Conservation (phyloP, 495 filamentous ascomycete genomes). For the Podospora pseudopauciseta region DNA sequence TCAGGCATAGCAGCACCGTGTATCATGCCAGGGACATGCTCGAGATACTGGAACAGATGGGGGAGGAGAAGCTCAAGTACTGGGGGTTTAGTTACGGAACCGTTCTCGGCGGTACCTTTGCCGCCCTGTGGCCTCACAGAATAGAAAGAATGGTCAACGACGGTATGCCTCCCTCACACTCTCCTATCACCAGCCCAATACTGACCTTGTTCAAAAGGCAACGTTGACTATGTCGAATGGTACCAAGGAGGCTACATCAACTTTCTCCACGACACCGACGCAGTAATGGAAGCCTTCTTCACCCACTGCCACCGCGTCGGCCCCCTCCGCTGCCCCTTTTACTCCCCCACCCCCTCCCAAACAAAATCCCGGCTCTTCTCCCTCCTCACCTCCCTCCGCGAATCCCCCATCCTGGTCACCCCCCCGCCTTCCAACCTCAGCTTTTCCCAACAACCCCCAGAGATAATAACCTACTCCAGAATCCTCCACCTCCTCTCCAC, state of each 20-base stretch:
- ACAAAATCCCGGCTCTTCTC: constrained; percentile 40
- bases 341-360: constrained; percentile 37
- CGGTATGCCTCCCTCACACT: constrained; percentile 29
- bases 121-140: constrained; percentile 47
- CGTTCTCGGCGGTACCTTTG: constrained; percentile 50
- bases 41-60: constrained; percentile 36
- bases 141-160: constrained; percentile 50
- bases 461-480: constrained; percentile 43
- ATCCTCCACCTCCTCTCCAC: constrained; percentile 44
- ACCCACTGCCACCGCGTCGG: constrained; percentile 51
- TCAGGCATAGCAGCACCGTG: constrained; percentile 38
- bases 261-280: constrained; percentile 52
- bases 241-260: constrained; percentile 44
- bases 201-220: constrained; percentile 26
- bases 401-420: constrained; percentile 49
- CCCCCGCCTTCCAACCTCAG: constrained; percentile 11
- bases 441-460: constrained; percentile 20
- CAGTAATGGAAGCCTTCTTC: constrained; percentile 53
- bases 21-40: constrained; percentile 44
- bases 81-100: constrained; percentile 57
- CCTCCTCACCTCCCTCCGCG: constrained; percentile 43
- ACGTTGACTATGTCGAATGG: constrained; percentile 49
- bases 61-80: constrained; percentile 45
- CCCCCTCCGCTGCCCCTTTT: constrained; percentile 45
- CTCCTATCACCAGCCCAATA: constrained; percentile 4